Evolutionary conservation across 2,329 filamentous ascomycete genomes (phyloP).

Genomic region (Thielaviopsis euricoi): DNA sequence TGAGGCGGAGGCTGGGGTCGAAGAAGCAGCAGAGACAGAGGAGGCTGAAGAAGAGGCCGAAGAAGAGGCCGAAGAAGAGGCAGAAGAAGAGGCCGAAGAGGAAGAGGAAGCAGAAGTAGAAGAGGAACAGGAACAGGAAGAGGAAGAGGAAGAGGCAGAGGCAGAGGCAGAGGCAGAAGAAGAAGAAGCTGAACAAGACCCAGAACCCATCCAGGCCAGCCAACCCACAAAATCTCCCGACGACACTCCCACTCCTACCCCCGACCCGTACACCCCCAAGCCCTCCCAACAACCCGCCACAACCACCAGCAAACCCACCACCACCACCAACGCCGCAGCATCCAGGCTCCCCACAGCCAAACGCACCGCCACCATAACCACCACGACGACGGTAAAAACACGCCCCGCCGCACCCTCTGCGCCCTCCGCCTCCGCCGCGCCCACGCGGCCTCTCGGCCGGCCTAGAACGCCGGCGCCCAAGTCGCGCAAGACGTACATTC

Average conservation of each 20-base stretch:
- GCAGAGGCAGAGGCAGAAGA: not conserved
- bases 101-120: constrained; percentile 21
- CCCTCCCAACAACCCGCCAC: not conserved
- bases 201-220: too few species aligned
- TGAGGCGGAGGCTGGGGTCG: constrained; percentile 14
- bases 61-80: constrained; percentile 24
- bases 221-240: too few species aligned
- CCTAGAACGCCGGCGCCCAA: constrained; percentile 10
- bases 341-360: not conserved
- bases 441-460: not conserved
- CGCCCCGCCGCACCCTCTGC: constrained; percentile 2
- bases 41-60: constrained; percentile 22
- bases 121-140: not conserved
- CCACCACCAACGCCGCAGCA: too few species aligned
- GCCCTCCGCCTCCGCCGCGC: not conserved
- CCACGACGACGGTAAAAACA: constrained; percentile 6
- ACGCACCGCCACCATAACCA: not conserved
- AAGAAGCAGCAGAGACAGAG: constrained; percentile 2
- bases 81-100: constrained; percentile 29
- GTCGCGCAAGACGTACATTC: constrained; percentile 5
- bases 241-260: not conserved
- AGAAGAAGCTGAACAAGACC: too few species aligned
- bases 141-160: not conserved
- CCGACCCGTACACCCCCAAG: not conserved
- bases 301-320: not conserved